Percentiles rank a stretch among this genome's conserved stretches.
Evolutionary conservation across 2,329 filamentous ascomycete genomes (phyloP).

Genomic region (Microdochium trichocladiopsis): DNA sequence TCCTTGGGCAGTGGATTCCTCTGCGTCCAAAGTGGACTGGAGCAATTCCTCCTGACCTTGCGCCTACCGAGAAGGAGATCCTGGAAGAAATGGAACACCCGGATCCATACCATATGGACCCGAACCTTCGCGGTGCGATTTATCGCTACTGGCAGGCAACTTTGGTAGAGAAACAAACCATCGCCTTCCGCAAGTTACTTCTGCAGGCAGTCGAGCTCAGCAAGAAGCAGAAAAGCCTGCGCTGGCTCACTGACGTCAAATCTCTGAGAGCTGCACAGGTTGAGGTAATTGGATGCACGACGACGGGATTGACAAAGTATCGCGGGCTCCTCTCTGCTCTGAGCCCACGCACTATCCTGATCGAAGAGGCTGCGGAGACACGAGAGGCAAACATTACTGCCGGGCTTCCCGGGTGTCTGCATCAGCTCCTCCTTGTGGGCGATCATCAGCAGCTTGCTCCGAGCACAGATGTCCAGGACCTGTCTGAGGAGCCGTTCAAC

Average conservation of each 20-base stretch:
- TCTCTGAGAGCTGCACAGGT: constrained; percentile 27
- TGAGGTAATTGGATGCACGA: constrained; percentile 60
- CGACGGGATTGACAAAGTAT: constrained; percentile 77
- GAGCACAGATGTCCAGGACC: constrained; percentile 53
- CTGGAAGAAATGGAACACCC: constrained; percentile 27
- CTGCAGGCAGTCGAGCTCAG: constrained; percentile 41
- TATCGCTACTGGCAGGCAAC: constrained; percentile 58
- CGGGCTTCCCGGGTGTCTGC: constrained; percentile 40
- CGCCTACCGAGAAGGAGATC: constrained; percentile 17
- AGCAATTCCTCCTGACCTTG: constrained; percentile 13
- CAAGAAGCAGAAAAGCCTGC: constrained; percentile 45
- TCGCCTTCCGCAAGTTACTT: constrained; percentile 40
- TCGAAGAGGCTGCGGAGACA: constrained; percentile 77
- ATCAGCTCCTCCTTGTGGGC: constrained; percentile 56
- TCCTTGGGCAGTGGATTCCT: constrained; percentile 35
- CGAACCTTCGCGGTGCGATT: constrained; percentile 49
- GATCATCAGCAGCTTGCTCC: constrained; percentile 77
- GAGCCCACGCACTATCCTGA: constrained; percentile 60
- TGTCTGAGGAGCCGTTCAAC: constrained; percentile 54
- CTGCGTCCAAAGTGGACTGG: constrained; percentile 34
- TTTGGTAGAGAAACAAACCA: constrained; percentile 38
- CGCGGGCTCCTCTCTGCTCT: constrained; percentile 61
- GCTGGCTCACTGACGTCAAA: constrained; percentile 49
- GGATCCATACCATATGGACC: constrained; percentile 56
- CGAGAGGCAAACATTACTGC: constrained; percentile 54